A percentile compares a stretch with the other conserved stretches of the same genome.
Evolutionary conservation across 2,329 filamentous ascomycete species (phyloP).

Genomic region (Fusarium sp.): DNA sequence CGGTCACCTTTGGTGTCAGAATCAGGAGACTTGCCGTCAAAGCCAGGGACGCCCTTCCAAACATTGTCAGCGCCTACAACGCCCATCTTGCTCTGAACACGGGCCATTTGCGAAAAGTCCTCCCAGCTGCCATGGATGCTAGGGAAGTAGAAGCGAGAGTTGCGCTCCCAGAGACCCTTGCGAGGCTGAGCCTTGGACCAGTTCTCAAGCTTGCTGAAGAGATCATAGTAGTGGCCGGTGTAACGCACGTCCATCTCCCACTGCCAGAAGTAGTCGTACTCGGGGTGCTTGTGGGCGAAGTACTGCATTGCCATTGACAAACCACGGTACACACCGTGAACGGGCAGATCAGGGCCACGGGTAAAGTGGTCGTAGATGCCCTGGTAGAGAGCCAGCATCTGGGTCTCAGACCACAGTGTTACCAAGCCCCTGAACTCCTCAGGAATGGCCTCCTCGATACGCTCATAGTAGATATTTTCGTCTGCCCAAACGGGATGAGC

Average conservation of each 20-base stretch:
- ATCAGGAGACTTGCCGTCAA: constrained; percentile 57
- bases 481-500: constrained; percentile 85
- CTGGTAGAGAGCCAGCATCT: constrained; percentile 93
- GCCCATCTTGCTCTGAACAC: constrained; percentile 81
- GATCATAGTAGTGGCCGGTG: constrained; percentile 86
- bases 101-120: constrained; percentile 81
- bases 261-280: constrained; percentile 94
- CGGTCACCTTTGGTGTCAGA: constrained; percentile 56
- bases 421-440: constrained; percentile 90
- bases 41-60: constrained; percentile 69
- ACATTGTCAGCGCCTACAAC: constrained; percentile 76
- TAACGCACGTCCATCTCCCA: constrained; percentile 97
- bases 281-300: constrained; percentile 89
- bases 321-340: constrained; percentile 94
- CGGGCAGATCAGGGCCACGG: constrained; percentile 76
- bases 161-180: constrained; percentile 87
- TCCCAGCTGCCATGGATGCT: constrained; percentile 83
- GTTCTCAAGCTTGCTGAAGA: constrained; percentile 76
- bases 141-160: constrained; percentile 82
- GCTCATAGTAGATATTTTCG: constrained; percentile 75
- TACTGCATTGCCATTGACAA: constrained; percentile 96
- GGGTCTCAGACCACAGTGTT: constrained; percentile 92
- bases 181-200: constrained; percentile 83
- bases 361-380: constrained; percentile 84
- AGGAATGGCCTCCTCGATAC: constrained; percentile 78